Conservation (phyloP, 2,329 filamentous ascomycete species). For the Xylaria hypoxylon region DNA sequence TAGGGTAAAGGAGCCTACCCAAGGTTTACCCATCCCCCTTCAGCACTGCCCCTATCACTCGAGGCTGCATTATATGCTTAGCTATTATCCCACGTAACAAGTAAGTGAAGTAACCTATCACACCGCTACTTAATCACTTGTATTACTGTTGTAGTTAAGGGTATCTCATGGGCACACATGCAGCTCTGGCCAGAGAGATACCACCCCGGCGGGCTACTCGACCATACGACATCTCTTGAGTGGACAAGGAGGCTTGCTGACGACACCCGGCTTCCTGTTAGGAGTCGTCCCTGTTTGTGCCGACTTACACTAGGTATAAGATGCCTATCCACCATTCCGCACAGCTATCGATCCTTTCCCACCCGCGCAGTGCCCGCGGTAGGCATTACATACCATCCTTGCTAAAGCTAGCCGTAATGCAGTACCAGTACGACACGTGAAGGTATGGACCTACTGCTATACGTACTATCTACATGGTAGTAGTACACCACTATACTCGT, state of each 20-base stretch:
- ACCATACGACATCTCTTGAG: constrained; percentile 23
- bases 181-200: constrained; percentile 16
- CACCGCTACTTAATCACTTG: constrained; percentile 34
- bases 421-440: constrained; percentile 31
- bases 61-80: background rate
- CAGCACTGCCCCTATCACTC: constrained; percentile 8
- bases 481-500: background rate
- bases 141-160: constrained; percentile 22
- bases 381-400: constrained; percentile 25
- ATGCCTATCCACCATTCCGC: constrained; percentile 20
- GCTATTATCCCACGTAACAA: background rate
- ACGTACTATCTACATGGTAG: too few species aligned
- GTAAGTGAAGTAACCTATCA: constrained; percentile 13
- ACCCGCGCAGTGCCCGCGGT: too few species aligned
- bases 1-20: too few species aligned
- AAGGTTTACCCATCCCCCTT: too few species aligned
- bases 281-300: constrained; percentile 2
- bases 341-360: constrained; percentile 24
- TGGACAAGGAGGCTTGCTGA: constrained; percentile 31
- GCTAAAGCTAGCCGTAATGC: constrained; percentile 16
- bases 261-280: constrained; percentile 21
- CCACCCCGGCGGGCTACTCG: constrained; percentile 6
- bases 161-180: constrained; percentile 3
- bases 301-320: background rate
- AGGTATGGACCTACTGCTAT: constrained; percentile 6